These are phyloP conservation scores for Lactarius deliciosus DNA, from an alignment of 768 basidiomycete species.

Conservation along the genomic window DNA sequence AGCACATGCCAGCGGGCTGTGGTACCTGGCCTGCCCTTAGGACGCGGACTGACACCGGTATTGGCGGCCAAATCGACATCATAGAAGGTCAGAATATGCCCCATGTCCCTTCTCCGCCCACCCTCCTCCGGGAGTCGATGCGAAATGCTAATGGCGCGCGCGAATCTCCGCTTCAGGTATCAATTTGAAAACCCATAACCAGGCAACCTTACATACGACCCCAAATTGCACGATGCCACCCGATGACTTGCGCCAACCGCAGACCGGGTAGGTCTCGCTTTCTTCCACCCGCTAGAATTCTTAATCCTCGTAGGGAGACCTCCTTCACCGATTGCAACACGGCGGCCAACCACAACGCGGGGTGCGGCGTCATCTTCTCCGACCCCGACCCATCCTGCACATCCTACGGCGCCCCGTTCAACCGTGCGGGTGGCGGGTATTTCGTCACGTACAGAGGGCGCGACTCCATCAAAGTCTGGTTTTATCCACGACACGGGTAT, in stretches of 20 bases:
- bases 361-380: slow-evolving; percentile 2
- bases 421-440: slow-evolving; percentile 55
- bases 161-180: slow-evolving; percentile 40
- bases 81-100: slow-evolving; percentile 47
- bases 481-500: slow-evolving; percentile 48
- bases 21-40: slow-evolving; percentile 65
- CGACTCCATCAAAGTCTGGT: slow-evolving; percentile 53
- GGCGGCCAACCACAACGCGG: neutral
- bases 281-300: neutral
- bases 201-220: slow-evolving; percentile 55
- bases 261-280: neutral
- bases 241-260: neutral
- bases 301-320: neutral
- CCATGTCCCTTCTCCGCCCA: no score
- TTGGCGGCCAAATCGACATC: slow-evolving; percentile 53
- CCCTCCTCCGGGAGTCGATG: neutral
- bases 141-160: neutral
- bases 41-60: slow-evolving; percentile 46
- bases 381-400: neutral
- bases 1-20: slow-evolving; percentile 61
- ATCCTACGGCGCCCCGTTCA: slow-evolving; percentile 52
- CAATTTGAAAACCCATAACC: slow-evolving; percentile 45
- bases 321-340: neutral
- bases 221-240: slow-evolving; percentile 48
- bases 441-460: slow-evolving; percentile 50